These are phyloP conservation scores for Haberlea rhodopensis DNA, from an alignment of 257 asterid genomes.

Conservation along the genomic window DNA sequence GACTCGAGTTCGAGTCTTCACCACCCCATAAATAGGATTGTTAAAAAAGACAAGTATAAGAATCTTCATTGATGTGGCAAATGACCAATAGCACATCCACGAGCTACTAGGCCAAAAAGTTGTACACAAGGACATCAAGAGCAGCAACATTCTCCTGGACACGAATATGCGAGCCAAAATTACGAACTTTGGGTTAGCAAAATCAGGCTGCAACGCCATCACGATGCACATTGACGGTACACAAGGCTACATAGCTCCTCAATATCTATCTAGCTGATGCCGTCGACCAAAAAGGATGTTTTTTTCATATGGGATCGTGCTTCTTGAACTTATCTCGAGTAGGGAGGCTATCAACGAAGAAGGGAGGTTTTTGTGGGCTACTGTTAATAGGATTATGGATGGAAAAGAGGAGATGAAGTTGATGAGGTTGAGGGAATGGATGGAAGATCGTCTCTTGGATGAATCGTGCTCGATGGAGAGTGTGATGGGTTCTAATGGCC, in stretches of 20 bases:
- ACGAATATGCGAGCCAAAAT: slow-evolving; percentile 86
- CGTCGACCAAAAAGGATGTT: slow-evolving; percentile 80
- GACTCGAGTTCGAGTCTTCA: too few relatives aligned
- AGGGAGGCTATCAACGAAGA: slow-evolving; percentile 56
- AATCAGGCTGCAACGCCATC: slow-evolving; percentile 90
- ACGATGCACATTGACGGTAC: slow-evolving; percentile 98
- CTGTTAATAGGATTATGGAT: slow-evolving; percentile 39
- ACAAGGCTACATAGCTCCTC: slow-evolving; percentile 90
- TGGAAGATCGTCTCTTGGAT: slow-evolving; percentile 46
- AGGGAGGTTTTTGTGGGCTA: slow-evolving; percentile 65
- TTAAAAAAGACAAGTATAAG: slow-evolving; percentile 67
- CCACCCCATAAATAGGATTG: too few relatives aligned
- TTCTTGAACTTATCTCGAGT: slow-evolving; percentile 78
- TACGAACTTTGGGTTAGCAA: slow-evolving; percentile 89
- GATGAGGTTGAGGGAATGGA: slow-evolving; percentile 59
- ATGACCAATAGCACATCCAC: slow-evolving; percentile 91
- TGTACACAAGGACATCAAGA: slow-evolving; percentile 91
- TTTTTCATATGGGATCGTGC: slow-evolving; percentile 86
- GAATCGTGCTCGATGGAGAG: slow-evolving; percentile 58
- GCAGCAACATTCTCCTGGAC: slow-evolving; percentile 87
- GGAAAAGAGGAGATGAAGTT: slow-evolving; percentile 48
- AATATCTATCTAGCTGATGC: slow-evolving; percentile 75
- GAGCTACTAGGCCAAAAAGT: slow-evolving; percentile 92
- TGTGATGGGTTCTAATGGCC: slow-evolving; percentile 53
- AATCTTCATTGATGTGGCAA: slow-evolving; percentile 78